These are phyloP conservation scores for Alnus rubra DNA, from an alignment of 306 rosid species.

Conservation along the genomic window DNA sequence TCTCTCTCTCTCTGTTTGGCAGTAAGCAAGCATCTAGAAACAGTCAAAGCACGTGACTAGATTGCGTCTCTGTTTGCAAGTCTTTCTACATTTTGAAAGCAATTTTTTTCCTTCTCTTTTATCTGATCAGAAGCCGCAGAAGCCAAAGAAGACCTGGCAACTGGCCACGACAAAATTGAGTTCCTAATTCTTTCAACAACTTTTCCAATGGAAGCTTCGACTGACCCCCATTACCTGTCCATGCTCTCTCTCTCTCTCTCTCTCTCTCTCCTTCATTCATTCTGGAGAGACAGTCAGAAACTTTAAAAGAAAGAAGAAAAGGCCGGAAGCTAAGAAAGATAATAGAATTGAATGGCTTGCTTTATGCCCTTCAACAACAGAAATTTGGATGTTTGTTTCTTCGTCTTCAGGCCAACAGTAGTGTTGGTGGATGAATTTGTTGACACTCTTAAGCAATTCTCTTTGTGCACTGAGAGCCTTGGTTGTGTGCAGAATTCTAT, in stretches of 20 bases:
- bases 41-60: not conserved
- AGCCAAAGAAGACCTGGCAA: slow-evolving; percentile 35
- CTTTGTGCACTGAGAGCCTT: slow-evolving; percentile 53
- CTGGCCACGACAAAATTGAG: slow-evolving; percentile 5
- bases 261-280: not conserved
- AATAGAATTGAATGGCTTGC: slow-evolving; percentile 60
- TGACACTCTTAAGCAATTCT: slow-evolving; percentile 57
- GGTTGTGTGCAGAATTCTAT: slow-evolving; percentile 80
- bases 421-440: slow-evolving; percentile 62
- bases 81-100: not conserved
- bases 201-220: slow-evolving; percentile 17
- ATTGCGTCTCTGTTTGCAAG: not conserved
- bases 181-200: not conserved
- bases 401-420: slow-evolving; percentile 73
- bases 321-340: not conserved
- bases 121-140: slow-evolving; percentile 8
- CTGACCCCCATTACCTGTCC: not conserved
- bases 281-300: not conserved
- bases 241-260: too few species aligned
- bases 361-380: slow-evolving; percentile 59
- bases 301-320: not conserved
- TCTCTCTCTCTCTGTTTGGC: not conserved
- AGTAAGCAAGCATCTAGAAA: not conserved
- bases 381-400: slow-evolving; percentile 58
- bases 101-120: not conserved